phyloP scores from a whole-genome alignment of 768 basidiomycete species.

The Mycena latifolia region DNA sequence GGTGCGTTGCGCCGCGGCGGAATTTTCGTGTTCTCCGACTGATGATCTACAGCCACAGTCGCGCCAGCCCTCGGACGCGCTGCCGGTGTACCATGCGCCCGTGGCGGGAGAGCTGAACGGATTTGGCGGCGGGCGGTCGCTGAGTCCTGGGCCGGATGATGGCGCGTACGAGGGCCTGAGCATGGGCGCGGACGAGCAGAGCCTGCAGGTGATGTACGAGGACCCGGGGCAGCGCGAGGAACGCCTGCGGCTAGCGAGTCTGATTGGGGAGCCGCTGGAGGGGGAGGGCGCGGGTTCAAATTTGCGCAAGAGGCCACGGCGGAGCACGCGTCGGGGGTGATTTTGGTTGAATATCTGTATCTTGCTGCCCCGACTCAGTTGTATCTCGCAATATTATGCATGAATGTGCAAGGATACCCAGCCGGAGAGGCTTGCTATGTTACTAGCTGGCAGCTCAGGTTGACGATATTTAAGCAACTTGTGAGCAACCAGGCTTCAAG shows the following conservation, averaged over 20 bases:
- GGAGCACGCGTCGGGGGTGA: conserved; percentile 13
- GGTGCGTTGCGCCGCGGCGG: conserved; percentile 5
- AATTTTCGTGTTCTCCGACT: not conserved
- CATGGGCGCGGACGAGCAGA: conserved; percentile 29
- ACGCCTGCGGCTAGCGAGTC: conserved; percentile 21
- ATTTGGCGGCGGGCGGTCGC: conserved; percentile 24
- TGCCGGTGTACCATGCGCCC: conserved; percentile 1
- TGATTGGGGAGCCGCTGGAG: conserved; percentile 29
- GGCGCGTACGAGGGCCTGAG: conserved; percentile 22
- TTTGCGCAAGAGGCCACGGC: not conserved
- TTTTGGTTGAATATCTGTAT: too few relatives aligned
- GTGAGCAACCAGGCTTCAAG: too few relatives aligned
- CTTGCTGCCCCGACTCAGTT: too few relatives aligned
- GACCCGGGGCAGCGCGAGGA: conserved; percentile 32
- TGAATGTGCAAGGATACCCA: too few relatives aligned
- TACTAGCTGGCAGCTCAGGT: too few relatives aligned
- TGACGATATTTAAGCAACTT: too few relatives aligned
- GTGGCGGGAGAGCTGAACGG: not conserved
- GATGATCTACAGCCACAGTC: conserved; percentile 21
- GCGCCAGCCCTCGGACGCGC: conserved; percentile 26
- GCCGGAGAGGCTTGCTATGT: too few relatives aligned
- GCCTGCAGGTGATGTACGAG: conserved; percentile 33
- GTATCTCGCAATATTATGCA: too few relatives aligned
- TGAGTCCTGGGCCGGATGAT: conserved; percentile 24
- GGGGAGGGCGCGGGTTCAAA: not conserved